These are phyloP conservation scores for Pseudohalonectria lignicola DNA, from an alignment of 2,329 filamentous ascomycete species.

Conservation along the genomic window DNA sequence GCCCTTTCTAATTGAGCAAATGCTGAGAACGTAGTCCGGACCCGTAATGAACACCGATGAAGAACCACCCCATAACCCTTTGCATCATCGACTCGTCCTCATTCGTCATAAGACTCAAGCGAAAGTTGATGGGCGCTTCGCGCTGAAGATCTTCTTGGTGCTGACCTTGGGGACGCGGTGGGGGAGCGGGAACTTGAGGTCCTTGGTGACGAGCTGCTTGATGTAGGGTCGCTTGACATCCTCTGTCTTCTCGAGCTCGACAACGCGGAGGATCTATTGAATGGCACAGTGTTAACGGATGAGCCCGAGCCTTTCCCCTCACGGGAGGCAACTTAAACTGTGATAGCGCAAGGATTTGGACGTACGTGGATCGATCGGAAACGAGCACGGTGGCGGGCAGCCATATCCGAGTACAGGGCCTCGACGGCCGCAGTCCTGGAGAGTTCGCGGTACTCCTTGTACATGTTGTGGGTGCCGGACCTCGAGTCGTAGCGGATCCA, in stretches of 20 bases:
- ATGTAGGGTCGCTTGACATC: conserved; percentile 98
- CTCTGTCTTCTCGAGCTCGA: conserved; percentile 90
- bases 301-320: no score
- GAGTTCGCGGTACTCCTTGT: conserved; percentile 99
- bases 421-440: conserved; percentile 91
- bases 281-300: no score
- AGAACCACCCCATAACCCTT: conserved; percentile 35
- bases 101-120: conserved; percentile 83
- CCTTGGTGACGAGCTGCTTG: conserved; percentile 93
- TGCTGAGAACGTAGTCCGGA: conserved; percentile 47
- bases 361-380: conserved; percentile 98
- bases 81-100: conserved; percentile 33
- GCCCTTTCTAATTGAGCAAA: conserved; percentile 37
- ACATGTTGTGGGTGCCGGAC: conserved; percentile 99
- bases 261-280: conserved; percentile 85
- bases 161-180: conserved; percentile 81
- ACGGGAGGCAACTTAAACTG: not conserved
- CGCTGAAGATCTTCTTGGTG: conserved; percentile 85
- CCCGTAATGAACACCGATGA: conserved; percentile 51
- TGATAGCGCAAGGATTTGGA: conserved; percentile 11
- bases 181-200: conserved; percentile 96
- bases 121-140: conserved; percentile 93
- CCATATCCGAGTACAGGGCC: conserved; percentile 98
- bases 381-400: conserved; percentile 92
- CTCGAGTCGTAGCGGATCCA: conserved; percentile 99